Conservation (phyloP, 2,329 filamentous ascomycete species). For the Phaeomoniella chlamydospora region DNA sequence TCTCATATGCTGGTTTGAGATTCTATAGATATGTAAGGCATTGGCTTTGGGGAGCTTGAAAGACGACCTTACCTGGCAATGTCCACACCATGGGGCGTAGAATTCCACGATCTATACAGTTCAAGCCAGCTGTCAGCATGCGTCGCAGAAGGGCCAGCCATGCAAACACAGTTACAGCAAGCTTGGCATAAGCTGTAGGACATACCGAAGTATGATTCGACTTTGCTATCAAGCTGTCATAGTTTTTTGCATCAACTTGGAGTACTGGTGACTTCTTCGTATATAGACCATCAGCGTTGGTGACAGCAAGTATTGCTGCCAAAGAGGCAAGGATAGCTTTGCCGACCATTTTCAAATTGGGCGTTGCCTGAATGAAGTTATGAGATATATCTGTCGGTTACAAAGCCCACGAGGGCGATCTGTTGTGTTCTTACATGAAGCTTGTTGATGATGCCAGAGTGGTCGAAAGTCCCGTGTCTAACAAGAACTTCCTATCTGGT, state of each 20-base stretch:
- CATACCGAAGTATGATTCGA: conserved; percentile 86
- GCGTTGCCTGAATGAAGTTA: too few species aligned
- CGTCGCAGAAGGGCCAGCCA: neutral
- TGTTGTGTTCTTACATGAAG: too few species aligned
- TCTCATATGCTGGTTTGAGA: conserved; percentile 90
- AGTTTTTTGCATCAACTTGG: conserved; percentile 64
- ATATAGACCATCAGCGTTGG: conserved; percentile 61
- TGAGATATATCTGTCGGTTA: too few species aligned
- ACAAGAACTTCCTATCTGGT: too few species aligned
- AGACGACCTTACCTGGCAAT: conserved; percentile 56
- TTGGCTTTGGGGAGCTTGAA: neutral
- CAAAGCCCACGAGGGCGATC: too few species aligned
- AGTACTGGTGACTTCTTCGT: conserved; percentile 75
- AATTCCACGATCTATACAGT: conserved; percentile 45
- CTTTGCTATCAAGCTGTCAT: conserved; percentile 67
- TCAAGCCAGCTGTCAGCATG: conserved; percentile 9
- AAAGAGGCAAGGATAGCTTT: conserved; percentile 29
- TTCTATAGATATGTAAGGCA: conserved; percentile 35
- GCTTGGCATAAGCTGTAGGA: conserved; percentile 4
- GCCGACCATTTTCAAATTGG: neutral
- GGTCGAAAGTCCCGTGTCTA: too few species aligned
- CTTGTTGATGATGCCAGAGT: too few species aligned
- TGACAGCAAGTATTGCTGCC: conserved; percentile 40
- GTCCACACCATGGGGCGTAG: conserved; percentile 95
- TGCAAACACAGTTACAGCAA: conserved; percentile 2